Evolutionary conservation across 1,284 basidiomycete species (phyloP).

Genomic region (Ceratobasidium sp.): DNA sequence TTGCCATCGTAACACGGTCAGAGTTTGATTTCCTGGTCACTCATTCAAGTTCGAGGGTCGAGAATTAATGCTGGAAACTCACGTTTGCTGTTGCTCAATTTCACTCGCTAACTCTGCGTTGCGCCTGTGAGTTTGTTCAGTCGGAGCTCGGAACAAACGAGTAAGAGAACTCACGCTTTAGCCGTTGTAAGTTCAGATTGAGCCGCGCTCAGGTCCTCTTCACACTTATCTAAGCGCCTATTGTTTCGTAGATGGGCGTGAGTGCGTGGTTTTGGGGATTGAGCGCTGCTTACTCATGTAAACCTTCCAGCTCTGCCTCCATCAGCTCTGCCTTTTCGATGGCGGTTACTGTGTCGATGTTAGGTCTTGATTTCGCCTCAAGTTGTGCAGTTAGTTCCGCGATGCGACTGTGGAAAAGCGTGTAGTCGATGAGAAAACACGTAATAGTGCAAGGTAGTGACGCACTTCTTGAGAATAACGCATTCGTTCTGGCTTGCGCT

Average conservation of each 20-base stretch:
- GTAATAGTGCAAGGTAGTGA: not conserved
- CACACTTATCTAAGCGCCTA: constrained; percentile 41
- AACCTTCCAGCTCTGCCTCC: constrained; percentile 39
- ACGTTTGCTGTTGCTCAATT: constrained; percentile 1
- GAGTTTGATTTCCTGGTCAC: not conserved
- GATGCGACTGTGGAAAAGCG: constrained; percentile 5
- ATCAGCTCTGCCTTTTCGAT: constrained; percentile 39
- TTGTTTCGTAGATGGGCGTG: not conserved
- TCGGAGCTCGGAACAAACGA: not conserved
- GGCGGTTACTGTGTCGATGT: constrained; percentile 10
- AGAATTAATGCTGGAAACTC: not conserved
- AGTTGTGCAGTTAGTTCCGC: constrained; percentile 28
- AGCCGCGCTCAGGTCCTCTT: constrained; percentile 26
- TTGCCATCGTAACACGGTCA: not conserved
- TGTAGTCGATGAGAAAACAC: not conserved
- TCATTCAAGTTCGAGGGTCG: not conserved
- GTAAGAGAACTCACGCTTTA: constrained; percentile 15
- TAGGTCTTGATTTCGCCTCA: constrained; percentile 20
- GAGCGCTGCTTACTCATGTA: constrained; percentile 19
- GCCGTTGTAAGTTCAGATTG: constrained; percentile 9
- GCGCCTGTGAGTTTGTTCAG: constrained; percentile 3
- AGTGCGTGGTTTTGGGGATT: not conserved
- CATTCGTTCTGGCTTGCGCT: constrained; percentile 4
- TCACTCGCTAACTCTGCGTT: constrained; percentile 23
- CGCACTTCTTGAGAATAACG: constrained; percentile 16